Evolutionary conservation across 2,329 filamentous ascomycete genomes (phyloP).

Genomic region (Arthroderma uncinatum): DNA sequence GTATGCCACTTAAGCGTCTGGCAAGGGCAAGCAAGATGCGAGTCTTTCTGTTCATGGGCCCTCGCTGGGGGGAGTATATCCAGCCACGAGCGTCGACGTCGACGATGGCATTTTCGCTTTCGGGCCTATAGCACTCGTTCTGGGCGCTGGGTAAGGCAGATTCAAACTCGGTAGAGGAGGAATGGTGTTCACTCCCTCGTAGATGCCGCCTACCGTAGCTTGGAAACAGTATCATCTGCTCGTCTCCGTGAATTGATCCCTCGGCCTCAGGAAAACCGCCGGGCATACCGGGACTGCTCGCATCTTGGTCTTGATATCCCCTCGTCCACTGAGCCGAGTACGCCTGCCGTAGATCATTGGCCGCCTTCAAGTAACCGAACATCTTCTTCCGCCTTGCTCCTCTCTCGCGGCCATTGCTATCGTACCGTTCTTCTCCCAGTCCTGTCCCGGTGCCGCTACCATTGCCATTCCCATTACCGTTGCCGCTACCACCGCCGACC

Average conservation of each 20-base stretch:
- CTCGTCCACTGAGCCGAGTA: slow-evolving; percentile 49
- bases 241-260: slow-evolving; percentile 67
- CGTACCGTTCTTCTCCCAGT: slow-evolving; percentile 22
- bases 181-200: slow-evolving; percentile 27
- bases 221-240: slow-evolving; percentile 91
- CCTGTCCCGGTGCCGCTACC: slow-evolving; percentile 16
- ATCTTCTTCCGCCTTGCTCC: slow-evolving; percentile 69
- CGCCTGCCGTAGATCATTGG: slow-evolving; percentile 58
- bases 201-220: slow-evolving; percentile 74
- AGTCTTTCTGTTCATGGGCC: slow-evolving; percentile 77
- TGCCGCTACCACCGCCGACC: slow-evolving; percentile 15
- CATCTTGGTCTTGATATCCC: slow-evolving; percentile 37
- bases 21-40: slow-evolving; percentile 77
- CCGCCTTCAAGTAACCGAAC: slow-evolving; percentile 59
- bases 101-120: slow-evolving; percentile 74
- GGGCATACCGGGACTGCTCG: slow-evolving; percentile 46
- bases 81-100: slow-evolving; percentile 93
- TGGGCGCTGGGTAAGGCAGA: slow-evolving; percentile 16
- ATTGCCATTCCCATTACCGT: no score
- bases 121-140: slow-evolving; percentile 64
- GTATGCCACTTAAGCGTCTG: slow-evolving; percentile 75
- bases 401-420: slow-evolving; percentile 39
- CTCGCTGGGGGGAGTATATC: slow-evolving; percentile 78
- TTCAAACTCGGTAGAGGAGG: slow-evolving; percentile 20
- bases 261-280: slow-evolving; percentile 74